Base-by-base conservation (phyloP, 1,139 yeast genomes). In the Sugiyamaella xylanicola region DNA sequence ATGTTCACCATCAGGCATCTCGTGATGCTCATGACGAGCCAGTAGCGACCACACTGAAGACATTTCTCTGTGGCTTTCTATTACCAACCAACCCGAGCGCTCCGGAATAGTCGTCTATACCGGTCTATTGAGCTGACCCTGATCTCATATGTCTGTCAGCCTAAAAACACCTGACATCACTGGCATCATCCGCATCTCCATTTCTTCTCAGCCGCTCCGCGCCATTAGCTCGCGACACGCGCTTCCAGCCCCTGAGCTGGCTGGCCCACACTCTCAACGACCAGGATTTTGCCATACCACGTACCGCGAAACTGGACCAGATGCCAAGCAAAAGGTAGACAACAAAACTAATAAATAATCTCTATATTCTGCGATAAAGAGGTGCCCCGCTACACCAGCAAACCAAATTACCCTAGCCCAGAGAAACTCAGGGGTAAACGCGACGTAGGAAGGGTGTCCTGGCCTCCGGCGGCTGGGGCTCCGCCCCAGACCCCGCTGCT, bases 1-100 rank as follows among this genome's bases (percentile, higher is more conserved):
- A 48, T 56, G 54, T 49, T 63, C 60, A 49, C 65, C 65, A n/a
- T 57, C 62, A 7, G 67, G 67, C 56, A 64, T 55, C 21, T 41
- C 52, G 25, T 54, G 56, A 45, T 64, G 67, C 46, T 64, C 67
- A 51, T 64, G 67, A 29, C 67, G 56, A 19, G 53, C 32, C 13
- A 45, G 17, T 20, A 45, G 41, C 15, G 47, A 25, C 13, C 29
- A 45, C 17, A 43, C 29, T 43, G 29, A 27, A 8, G 47, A 43
- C 47, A 43, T 43, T 4, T 35, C 39, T 27, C 39, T 15, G 39
- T 35, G 7, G 13, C 39, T 25, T 25, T 25, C 9, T 5, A 25
- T 5, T 25, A 25, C 29, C 29, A 25, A 9, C 9, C 29, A 25
- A 9, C 9, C 29, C 29, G 29, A 25, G 29, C 9, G 5, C 8